Conservation (phyloP, 495 filamentous ascomycete genomes). For the Melanomma pulvis-pyrius region DNA sequence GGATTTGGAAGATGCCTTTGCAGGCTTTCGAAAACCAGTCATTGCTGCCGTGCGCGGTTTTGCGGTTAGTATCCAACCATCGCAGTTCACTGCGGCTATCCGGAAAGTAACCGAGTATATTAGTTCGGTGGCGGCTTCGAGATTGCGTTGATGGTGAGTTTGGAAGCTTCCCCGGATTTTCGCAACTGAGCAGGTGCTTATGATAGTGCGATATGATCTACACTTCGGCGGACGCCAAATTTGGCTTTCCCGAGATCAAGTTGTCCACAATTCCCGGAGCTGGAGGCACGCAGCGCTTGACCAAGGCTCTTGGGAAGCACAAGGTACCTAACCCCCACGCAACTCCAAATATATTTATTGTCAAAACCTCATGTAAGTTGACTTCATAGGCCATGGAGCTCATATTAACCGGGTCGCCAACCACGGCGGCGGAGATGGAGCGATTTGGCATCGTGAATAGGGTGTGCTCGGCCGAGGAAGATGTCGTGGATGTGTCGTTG, state of each 20-base stretch:
- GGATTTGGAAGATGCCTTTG: slow-evolving; percentile 44
- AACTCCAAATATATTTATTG: slow-evolving; percentile 9
- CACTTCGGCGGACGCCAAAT: slow-evolving; percentile 41
- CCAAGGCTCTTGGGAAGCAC: slow-evolving; percentile 48
- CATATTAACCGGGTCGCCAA: slow-evolving; percentile 21
- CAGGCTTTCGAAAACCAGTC: slow-evolving; percentile 14
- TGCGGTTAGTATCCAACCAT: slow-evolving; percentile 11
- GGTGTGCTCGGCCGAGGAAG: slow-evolving; percentile 12
- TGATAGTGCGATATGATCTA: slow-evolving; percentile 50
- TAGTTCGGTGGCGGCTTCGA: slow-evolving; percentile 35
- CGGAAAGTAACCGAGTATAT: slow-evolving; percentile 17
- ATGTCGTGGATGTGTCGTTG: slow-evolving; percentile 19
- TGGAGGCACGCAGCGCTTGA: slow-evolving; percentile 50
- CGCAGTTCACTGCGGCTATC: not conserved
- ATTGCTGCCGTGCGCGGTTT: slow-evolving; percentile 24
- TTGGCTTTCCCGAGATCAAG: slow-evolving; percentile 51
- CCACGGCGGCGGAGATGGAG: slow-evolving; percentile 23
- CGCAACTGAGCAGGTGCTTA: not conserved
- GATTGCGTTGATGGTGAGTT: slow-evolving; percentile 30
- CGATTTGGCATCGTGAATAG: slow-evolving; percentile 29
- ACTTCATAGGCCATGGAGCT: slow-evolving; percentile 34
- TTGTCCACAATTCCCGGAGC: slow-evolving; percentile 51
- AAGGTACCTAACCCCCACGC: slow-evolving; percentile 23
- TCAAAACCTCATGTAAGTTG: not conserved
- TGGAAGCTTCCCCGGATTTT: not conserved